Conservation (phyloP, 768 basidiomycete genomes). For the Tephrocybe sp. region DNA sequence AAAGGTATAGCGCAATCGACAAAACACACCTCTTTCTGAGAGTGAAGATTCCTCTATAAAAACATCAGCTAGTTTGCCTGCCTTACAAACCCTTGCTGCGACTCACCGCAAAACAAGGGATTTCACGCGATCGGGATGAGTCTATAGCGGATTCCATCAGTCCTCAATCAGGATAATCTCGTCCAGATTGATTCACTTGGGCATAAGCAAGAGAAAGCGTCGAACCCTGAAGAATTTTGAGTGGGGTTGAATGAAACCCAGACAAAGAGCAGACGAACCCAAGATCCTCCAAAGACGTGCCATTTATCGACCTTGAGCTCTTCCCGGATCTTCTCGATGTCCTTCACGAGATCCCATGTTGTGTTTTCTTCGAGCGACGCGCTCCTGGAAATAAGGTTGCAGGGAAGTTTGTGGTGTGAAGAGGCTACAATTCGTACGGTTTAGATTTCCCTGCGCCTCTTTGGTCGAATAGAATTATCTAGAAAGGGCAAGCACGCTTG, state of each 20-base stretch:
- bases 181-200: slow-evolving; percentile 46
- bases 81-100: not conserved
- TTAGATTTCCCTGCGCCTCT: slow-evolving; percentile 85
- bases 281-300: slow-evolving; percentile 95
- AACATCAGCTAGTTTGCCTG: not conserved
- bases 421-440: slow-evolving; percentile 51
- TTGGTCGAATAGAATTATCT: slow-evolving; percentile 91
- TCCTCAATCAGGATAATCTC: not conserved
- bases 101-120: slow-evolving; percentile 72
- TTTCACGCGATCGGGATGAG: slow-evolving; percentile 80
- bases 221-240: slow-evolving; percentile 58
- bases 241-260: not conserved
- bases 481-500: not conserved
- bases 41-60: slow-evolving; percentile 80
- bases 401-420: slow-evolving; percentile 4
- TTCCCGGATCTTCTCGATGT: slow-evolving; percentile 81
- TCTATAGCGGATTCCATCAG: slow-evolving; percentile 34
- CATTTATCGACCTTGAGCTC: slow-evolving; percentile 80
- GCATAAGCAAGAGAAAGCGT: slow-evolving; percentile 86
- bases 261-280: slow-evolving; percentile 51
- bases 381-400: slow-evolving; percentile 37
- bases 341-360: slow-evolving; percentile 91
- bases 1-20: not conserved
- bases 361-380: slow-evolving; percentile 86
- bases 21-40: slow-evolving; percentile 65